Evolutionary conservation across 768 basidiomycete genomes (phyloP).

Genomic region (Xerocomellus dryophilus): DNA sequence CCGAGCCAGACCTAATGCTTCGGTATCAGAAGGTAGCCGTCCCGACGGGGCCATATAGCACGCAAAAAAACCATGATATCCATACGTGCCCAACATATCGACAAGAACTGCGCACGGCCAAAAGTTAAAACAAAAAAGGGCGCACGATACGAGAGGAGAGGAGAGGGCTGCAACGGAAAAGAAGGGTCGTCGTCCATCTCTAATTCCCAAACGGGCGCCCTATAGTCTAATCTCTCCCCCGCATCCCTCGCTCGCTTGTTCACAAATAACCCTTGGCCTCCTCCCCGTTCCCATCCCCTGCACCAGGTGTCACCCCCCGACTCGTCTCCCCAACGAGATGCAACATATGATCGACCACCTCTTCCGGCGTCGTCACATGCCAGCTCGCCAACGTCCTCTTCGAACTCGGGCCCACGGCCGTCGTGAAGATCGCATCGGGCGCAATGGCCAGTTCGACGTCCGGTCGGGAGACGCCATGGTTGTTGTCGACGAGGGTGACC

Average conservation of each 20-base stretch:
- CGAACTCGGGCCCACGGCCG: constrained; percentile 85
- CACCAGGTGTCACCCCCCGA: not conserved
- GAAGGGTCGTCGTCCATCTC: too few species aligned
- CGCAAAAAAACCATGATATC: too few species aligned
- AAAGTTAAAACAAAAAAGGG: too few species aligned
- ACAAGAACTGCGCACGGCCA: too few species aligned
- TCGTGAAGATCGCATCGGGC: constrained; percentile 80
- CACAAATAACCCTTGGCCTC: constrained; percentile 21
- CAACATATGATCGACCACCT: constrained; percentile 80
- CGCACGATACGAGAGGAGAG: too few species aligned
- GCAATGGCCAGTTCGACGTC: constrained; percentile 60
- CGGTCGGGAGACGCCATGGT: constrained; percentile 28
- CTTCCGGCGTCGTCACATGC: constrained; percentile 88
- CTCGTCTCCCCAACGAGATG: constrained; percentile 46
- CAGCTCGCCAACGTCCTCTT: constrained; percentile 89
- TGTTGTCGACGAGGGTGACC: constrained; percentile 36
- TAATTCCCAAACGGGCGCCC: too few species aligned
- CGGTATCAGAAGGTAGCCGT: too few species aligned
- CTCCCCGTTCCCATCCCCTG: not conserved
- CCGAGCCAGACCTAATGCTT: too few species aligned
- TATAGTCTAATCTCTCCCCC: too few species aligned
- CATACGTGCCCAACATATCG: too few species aligned
- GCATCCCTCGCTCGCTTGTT: not conserved
- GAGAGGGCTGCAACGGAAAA: too few species aligned
- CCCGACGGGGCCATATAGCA: too few species aligned